These are phyloP conservation scores for Nematodospora valgi DNA, from an alignment of 805 yeast genomes.

Conservation along the genomic window DNA sequence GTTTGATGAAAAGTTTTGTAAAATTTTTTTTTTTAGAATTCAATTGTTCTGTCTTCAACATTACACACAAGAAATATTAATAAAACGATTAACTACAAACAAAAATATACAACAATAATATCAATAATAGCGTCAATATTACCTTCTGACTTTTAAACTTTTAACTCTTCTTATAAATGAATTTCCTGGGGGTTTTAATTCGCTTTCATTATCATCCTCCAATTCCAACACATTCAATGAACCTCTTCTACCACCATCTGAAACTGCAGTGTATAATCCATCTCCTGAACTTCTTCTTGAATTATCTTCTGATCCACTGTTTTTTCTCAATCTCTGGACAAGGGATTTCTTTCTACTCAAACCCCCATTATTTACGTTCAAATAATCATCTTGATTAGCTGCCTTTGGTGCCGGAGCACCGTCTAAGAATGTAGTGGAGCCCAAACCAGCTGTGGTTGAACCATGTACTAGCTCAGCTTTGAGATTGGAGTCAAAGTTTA, in stretches of 20 bases:
- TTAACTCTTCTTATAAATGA: conserved; percentile 81
- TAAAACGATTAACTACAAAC: background rate
- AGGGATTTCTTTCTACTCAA: conserved; percentile 82
- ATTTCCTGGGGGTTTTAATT: conserved; percentile 31
- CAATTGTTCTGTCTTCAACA: too few relatives aligned
- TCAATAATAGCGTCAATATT: conserved; percentile 5
- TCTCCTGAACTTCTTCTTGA: conserved; percentile 33
- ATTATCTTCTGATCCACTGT: conserved; percentile 28
- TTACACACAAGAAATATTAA: background rate
- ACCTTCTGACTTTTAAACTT: conserved; percentile 70
- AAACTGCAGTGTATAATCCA: conserved; percentile 8
- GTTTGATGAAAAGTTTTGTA: background rate
- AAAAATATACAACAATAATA: background rate
- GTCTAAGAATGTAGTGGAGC: conserved; percentile 87
- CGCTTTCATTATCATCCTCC: conserved; percentile 12
- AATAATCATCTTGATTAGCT: conserved; percentile 23
- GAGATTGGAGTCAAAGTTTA: conserved; percentile 66
- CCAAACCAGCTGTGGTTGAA: conserved; percentile 79
- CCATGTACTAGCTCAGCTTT: conserved; percentile 82
- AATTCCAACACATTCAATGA: conserved; percentile 12
- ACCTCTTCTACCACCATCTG: conserved; percentile 12
- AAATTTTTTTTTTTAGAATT: conserved; percentile 5
- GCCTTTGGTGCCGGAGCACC: conserved; percentile 87
- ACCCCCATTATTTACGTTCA: conserved; percentile 33
- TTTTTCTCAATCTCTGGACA: conserved; percentile 58